These are phyloP conservation scores for Eucalyptus polyanthemos DNA, from an alignment of 345 rosid species.

Conservation along the genomic window DNA sequence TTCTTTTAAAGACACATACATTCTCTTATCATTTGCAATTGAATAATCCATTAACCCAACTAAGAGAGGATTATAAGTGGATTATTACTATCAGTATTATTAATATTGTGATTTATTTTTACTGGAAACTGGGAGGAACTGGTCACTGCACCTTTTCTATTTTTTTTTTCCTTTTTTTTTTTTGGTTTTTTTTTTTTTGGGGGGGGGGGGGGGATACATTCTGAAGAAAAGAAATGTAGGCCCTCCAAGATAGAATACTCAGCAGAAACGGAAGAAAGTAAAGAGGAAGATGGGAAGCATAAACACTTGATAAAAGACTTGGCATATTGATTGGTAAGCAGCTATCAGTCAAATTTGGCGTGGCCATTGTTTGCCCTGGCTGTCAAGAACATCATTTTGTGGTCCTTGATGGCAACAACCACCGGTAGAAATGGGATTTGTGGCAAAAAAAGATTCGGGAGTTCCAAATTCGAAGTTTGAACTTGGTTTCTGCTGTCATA, in stretches of 20 bases:
- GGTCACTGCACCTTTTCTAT: neutral
- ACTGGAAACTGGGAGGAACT: neutral
- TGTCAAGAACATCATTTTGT: neutral
- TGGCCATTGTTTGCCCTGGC: neutral
- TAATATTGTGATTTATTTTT: neutral
- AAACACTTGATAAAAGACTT: neutral
- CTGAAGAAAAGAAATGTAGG: neutral
- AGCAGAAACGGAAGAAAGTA: neutral
- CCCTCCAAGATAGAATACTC: neutral
- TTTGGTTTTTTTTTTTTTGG: fast-evolving
- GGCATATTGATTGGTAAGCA: neutral
- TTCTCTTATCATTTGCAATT: neutral
- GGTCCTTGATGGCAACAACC: neutral
- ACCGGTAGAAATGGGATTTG: neutral
- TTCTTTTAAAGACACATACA: neutral
- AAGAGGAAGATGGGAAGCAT: neutral
- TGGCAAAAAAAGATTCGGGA: neutral
- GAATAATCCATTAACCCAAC: neutral
- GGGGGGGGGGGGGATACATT: neutral
- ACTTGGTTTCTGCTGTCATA: neutral
- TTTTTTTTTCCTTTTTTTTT: fast-evolving
- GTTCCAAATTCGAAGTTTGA: neutral
- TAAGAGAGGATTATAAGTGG: neutral
- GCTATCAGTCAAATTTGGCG: neutral
- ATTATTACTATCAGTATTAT: neutral